Evolutionary conservation across 306 rosid genomes (phyloP), one percentile per base, ranked within the genome.

Genomic region (Inga oerstediana): DNA sequence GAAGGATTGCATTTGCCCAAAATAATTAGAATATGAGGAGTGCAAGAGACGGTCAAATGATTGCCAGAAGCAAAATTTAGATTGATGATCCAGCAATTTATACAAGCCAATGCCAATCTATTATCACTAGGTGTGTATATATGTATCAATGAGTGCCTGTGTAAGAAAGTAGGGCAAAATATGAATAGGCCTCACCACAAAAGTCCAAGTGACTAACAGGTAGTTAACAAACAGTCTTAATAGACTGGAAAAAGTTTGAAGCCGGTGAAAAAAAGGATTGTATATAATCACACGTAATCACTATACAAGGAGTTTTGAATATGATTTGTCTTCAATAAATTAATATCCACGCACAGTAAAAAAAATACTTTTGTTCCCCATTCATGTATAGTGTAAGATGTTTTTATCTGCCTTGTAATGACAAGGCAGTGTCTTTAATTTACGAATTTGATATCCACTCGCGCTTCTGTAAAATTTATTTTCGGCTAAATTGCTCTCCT

Each of bases 21-120:
- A 56, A 77, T 48, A 82, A 61, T 35, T 69, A 73, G 56, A 87
- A 81, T n/a, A 78, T 16, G 75, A 56, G 75, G 67, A 77, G 51
- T 65, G 54, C 59, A 58, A 30, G 46, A 16, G 27, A 54, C 17
- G 58, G 27, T 24, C 45, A 65, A 84, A 78, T 58, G 37, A 65
- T 54, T 64, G 72, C 68, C 82, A 48, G 76, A 30, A 19, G 27
- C 22, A 64, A 77, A 51, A 78, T 69, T 20, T 71, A 74, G 66
- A 35, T 78, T 74, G 16, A 66, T 76, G 80, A 65, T 80, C 64
- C 44, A 62, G 30, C 19, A 62, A 82, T 77, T 72, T 72, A 69
- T 69, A 72, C 51, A 75, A n/a, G 68, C 51, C 83, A 56, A 62
- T 69, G 81, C 56, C 71, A 22, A 46, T 43, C 19, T 27, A 41